Evolutionary conservation across 768 basidiomycete species (phyloP).

Genomic region (Psilocybe azurescens): DNA sequence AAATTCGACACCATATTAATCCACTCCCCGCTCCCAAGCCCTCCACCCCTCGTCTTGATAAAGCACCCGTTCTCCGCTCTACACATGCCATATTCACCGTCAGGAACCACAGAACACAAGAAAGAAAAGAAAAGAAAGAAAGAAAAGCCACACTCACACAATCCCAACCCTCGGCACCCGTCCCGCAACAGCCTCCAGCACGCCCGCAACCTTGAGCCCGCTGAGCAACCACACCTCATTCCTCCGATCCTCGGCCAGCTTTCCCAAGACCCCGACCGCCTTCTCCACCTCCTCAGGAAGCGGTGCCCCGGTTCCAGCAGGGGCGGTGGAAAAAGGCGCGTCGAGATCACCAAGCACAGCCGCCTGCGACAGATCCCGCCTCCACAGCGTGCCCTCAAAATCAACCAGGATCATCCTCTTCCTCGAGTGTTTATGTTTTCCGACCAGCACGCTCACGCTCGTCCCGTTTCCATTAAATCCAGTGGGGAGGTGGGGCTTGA

Average conservation of each 20-base stretch:
- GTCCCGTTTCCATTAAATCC: too few species aligned
- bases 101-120: not conserved
- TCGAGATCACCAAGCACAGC: slow-evolving; percentile 34
- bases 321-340: too few species aligned
- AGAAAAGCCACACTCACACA: slow-evolving; percentile 58
- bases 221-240: slow-evolving; percentile 88
- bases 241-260: slow-evolving; percentile 61
- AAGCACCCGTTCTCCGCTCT: slow-evolving; percentile 91
- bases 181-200: slow-evolving; percentile 66
- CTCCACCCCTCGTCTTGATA: slow-evolving; percentile 57
- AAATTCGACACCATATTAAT: slow-evolving; percentile 81
- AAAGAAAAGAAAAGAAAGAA: not conserved
- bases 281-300: slow-evolving; percentile 33
- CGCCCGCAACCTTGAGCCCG: slow-evolving; percentile 67
- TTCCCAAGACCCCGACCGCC: slow-evolving; percentile 55
- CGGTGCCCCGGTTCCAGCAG: slow-evolving; percentile 7
- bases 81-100: not conserved
- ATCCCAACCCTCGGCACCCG: slow-evolving; percentile 74
- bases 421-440: slow-evolving; percentile 68
- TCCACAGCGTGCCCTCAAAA: slow-evolving; percentile 84
- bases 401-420: slow-evolving; percentile 76
- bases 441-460: slow-evolving; percentile 49
- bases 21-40: slow-evolving; percentile 51
- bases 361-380: slow-evolving; percentile 54
- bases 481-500: not conserved